These are phyloP conservation scores for Curvularia sp. DNA, from an alignment of 2,329 filamentous ascomycete genomes.

Conservation along the genomic window DNA sequence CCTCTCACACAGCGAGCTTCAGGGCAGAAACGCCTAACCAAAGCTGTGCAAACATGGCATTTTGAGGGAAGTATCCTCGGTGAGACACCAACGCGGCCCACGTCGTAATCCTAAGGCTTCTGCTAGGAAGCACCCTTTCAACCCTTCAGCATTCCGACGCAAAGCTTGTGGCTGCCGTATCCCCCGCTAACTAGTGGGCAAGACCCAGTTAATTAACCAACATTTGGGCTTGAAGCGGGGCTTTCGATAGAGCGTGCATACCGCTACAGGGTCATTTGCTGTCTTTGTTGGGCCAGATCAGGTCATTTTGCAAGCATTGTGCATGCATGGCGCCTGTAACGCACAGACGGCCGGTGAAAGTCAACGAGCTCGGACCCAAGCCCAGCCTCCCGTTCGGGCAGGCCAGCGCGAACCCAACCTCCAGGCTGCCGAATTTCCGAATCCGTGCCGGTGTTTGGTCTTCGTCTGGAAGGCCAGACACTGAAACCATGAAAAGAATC, in stretches of 20 bases:
- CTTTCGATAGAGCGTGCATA: conserved; percentile 37
- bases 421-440: conserved; percentile 9
- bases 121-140: not conserved
- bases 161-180: conserved; percentile 18
- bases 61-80: not conserved
- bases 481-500: conserved; percentile 18
- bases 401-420: conserved; percentile 23
- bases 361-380: conserved; percentile 21
- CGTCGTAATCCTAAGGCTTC: conserved; percentile 8
- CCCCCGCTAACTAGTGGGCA: conserved; percentile 27
- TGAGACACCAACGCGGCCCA: conserved; percentile 13
- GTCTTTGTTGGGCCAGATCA: conserved; percentile 29
- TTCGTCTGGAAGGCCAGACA: conserved; percentile 17
- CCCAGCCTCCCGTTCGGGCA: conserved; percentile 28
- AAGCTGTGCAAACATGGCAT: conserved; percentile 1
- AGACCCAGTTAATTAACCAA: conserved; percentile 42
- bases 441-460: conserved; percentile 17
- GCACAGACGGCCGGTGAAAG: conserved; percentile 33
- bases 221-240: conserved; percentile 43
- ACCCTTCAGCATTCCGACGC: not conserved
- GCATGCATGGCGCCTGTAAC: conserved; percentile 31
- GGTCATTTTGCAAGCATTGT: conserved; percentile 38
- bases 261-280: conserved; percentile 40
- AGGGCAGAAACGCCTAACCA: conserved; percentile 4
- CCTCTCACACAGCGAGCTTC: conserved; percentile 8